A percentile compares a stretch with the other conserved stretches of the same genome.
phyloP scores from a whole-genome alignment of 2,329 filamentous ascomycete genomes.

The Arthroderma sp. region DNA sequence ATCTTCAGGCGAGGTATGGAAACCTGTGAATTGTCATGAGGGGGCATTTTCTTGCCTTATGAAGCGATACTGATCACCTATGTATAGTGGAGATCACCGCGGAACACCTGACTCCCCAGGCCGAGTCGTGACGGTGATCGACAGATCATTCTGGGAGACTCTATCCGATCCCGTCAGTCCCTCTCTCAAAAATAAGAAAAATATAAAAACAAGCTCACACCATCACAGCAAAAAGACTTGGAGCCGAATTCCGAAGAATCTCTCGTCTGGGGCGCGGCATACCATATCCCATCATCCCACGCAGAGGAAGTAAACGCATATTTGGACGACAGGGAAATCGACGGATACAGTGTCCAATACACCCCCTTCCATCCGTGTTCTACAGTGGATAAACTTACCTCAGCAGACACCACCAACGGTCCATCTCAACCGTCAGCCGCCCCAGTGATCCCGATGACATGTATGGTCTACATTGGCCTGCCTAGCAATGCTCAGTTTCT shows the following conservation, averaged over 20 bases:
- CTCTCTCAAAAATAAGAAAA: neutral
- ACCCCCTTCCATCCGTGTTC: constrained; percentile 61
- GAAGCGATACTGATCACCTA: neutral
- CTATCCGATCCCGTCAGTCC: constrained; percentile 7
- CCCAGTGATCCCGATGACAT: constrained; percentile 29
- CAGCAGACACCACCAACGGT: constrained; percentile 22
- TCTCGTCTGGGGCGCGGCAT: constrained; percentile 78
- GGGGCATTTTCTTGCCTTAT: too few species aligned
- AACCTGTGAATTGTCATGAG: too few species aligned
- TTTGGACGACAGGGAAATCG: constrained; percentile 92
- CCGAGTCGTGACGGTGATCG: constrained; percentile 84
- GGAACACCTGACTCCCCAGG: constrained; percentile 80
- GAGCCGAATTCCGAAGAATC: constrained; percentile 19
- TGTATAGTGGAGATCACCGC: constrained; percentile 72
- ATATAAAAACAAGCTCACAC: neutral
- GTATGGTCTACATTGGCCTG: constrained; percentile 85
- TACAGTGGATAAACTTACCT: constrained; percentile 22
- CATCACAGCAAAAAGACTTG: constrained; percentile 19
- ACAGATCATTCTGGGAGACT: constrained; percentile 67
- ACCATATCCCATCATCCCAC: constrained; percentile 60
- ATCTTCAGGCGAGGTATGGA: too few species aligned
- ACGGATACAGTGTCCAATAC: constrained; percentile 90
- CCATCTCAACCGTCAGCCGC: constrained; percentile 2
- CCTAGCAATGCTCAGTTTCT: constrained; percentile 88
- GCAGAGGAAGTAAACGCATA: constrained; percentile 76